Percentiles rank a stretch among this genome's conserved stretches.
phyloP scores from a whole-genome alignment of 2,329 filamentous ascomycete species.

The Fusarium sambucinum region DNA sequence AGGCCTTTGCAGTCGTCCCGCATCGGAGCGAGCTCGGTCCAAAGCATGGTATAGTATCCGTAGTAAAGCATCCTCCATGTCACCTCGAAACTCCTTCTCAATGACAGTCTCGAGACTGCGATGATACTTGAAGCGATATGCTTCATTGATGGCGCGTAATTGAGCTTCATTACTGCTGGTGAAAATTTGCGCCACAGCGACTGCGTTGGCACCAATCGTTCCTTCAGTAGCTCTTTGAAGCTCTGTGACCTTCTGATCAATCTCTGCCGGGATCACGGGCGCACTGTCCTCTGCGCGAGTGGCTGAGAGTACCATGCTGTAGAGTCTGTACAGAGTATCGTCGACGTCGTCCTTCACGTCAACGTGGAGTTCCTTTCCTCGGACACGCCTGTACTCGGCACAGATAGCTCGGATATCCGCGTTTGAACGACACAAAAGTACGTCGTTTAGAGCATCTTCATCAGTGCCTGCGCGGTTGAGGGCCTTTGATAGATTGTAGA shows the following conservation, averaged over 20 bases:
- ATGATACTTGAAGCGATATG: conserved; percentile 52
- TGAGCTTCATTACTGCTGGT: conserved; percentile 50
- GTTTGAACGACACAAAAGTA: conserved; percentile 53
- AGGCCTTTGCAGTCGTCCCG: conserved; percentile 41
- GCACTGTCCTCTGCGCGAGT: conserved; percentile 48
- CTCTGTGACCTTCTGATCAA: conserved; percentile 52
- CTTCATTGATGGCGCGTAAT: conserved; percentile 48
- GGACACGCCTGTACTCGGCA: conserved; percentile 48
- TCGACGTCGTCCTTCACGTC: conserved; percentile 52
- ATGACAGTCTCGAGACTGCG: conserved; percentile 51
- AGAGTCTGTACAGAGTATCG: conserved; percentile 49
- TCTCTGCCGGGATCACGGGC: conserved; percentile 45
- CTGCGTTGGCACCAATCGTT: conserved; percentile 47
- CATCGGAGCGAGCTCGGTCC: conserved; percentile 46
- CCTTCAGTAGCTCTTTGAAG: conserved; percentile 52
- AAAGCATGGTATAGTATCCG: conserved; percentile 46
- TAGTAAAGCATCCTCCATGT: conserved; percentile 52
- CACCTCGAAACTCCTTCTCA: conserved; percentile 53
- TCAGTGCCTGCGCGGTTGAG: conserved; percentile 51
- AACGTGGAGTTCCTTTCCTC: conserved; percentile 47
- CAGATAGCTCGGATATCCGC: conserved; percentile 52
- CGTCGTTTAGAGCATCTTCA: conserved; percentile 52
- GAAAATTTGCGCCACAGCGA: conserved; percentile 52
- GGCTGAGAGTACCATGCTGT: conserved; percentile 51
- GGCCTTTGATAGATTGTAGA: conserved; percentile 47